phyloP scores from a whole-genome alignment of 164 flowering plant genomes.

The Houttuynia cordata region DNA sequence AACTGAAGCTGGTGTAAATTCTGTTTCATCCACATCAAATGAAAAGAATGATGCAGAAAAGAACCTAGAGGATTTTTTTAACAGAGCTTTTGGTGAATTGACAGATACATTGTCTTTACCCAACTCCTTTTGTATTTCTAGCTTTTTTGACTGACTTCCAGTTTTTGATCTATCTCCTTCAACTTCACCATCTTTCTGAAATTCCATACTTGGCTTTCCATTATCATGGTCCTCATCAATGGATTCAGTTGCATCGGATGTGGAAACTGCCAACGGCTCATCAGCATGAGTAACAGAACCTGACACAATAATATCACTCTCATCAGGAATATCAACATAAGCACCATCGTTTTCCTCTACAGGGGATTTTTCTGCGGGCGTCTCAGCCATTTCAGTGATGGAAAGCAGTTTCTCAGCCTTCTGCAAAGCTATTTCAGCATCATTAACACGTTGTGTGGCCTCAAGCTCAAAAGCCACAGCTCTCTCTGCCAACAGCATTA shows the following conservation, averaged over 20 bases:
- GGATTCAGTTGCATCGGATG: constrained; percentile 23
- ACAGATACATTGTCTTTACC: constrained; percentile 41
- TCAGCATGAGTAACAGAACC: constrained; percentile 24
- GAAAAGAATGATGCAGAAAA: constrained; percentile 98
- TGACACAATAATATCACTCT: constrained; percentile 19
- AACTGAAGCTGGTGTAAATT: constrained; percentile 60
- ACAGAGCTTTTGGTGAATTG: constrained; percentile 56
- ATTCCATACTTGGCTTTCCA: constrained; percentile 31
- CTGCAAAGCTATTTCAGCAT: constrained; percentile 79
- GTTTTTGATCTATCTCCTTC: constrained; percentile 59
- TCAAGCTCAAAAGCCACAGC: constrained; percentile 95
- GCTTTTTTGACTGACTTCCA: constrained; percentile 51
- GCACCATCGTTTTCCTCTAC: constrained; percentile 28
- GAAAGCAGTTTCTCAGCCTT: constrained; percentile 51
- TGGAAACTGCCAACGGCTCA: constrained; percentile 1
- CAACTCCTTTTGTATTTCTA: constrained; percentile 58
- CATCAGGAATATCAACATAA: constrained; percentile 20
- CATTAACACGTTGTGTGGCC: constrained; percentile 76
- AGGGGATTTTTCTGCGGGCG: constrained; percentile 19
- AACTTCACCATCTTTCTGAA: constrained; percentile 43
- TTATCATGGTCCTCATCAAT: constrained; percentile 42
- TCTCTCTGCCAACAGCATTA: constrained; percentile 92
- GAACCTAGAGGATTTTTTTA: constrained; percentile 94
- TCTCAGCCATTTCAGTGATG: constrained; percentile 25
- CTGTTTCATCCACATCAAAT: constrained; percentile 56